phyloP scores from a whole-genome alignment of 2,329 filamentous ascomycete genomes.

The Alternaria conjuncta region DNA sequence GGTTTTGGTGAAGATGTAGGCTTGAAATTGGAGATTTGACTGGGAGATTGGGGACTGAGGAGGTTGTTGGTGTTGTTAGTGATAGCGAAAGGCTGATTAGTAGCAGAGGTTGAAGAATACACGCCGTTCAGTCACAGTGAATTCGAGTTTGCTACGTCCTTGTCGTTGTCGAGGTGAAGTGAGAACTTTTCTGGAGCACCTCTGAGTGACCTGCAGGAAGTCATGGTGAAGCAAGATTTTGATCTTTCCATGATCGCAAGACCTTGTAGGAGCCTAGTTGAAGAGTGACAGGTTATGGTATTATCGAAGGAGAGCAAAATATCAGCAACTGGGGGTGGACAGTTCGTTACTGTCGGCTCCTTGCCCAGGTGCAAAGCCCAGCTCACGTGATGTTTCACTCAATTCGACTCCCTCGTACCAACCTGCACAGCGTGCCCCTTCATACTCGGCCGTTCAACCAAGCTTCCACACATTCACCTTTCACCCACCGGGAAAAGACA shows the following conservation, averaged over 20 bases:
- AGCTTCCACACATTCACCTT: conserved; percentile 17
- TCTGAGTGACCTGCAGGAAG: background rate
- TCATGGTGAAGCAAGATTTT: background rate
- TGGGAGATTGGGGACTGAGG: background rate
- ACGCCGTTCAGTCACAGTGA: background rate
- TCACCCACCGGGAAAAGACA: conserved; percentile 35
- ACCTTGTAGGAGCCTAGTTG: background rate
- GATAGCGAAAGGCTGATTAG: background rate
- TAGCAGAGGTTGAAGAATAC: background rate
- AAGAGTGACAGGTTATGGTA: too few species aligned
- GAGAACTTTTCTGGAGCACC: background rate
- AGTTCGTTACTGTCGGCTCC: background rate
- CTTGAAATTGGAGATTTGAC: background rate
- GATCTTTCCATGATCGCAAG: background rate
- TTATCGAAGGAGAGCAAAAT: too few species aligned
- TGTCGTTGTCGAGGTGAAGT: background rate
- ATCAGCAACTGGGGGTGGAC: background rate
- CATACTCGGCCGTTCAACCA: conserved; percentile 16
- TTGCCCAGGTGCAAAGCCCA: background rate
- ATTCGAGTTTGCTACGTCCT: background rate
- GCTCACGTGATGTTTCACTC: conserved; percentile 1
- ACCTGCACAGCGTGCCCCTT: background rate
- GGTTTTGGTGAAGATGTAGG: background rate
- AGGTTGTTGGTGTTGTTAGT: background rate
- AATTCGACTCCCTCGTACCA: background rate